phyloP scores from a whole-genome alignment of 2,329 filamentous ascomycete genomes.

The Colletotrichum acutatum region DNA sequence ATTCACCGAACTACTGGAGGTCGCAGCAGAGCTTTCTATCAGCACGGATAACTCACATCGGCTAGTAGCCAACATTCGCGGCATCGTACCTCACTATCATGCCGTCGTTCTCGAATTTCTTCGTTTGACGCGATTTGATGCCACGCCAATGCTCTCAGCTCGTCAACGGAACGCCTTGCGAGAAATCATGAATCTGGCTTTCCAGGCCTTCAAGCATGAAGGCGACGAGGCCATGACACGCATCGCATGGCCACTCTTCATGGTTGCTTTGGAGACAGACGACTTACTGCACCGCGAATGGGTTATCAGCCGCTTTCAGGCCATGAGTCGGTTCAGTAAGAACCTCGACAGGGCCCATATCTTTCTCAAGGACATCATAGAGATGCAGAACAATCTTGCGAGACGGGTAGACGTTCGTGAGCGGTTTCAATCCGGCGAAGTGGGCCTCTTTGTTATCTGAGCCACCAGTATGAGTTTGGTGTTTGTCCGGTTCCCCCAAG shows the following conservation, averaged over 20 bases:
- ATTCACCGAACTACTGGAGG: slow-evolving; percentile 42
- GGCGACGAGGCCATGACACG: slow-evolving; percentile 45
- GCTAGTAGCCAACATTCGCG: slow-evolving; percentile 47
- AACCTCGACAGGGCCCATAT: slow-evolving; percentile 45
- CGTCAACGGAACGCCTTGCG: slow-evolving; percentile 27
- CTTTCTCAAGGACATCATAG: slow-evolving; percentile 41
- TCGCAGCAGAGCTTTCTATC: slow-evolving; percentile 40
- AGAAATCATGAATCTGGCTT: slow-evolving; percentile 45
- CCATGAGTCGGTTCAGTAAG: slow-evolving; percentile 44
- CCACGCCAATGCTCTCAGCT: slow-evolving; percentile 26
- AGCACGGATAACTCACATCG: slow-evolving; percentile 42
- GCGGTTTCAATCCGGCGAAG: slow-evolving; percentile 28
- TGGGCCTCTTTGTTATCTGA: slow-evolving; percentile 39
- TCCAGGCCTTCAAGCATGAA: slow-evolving; percentile 46
- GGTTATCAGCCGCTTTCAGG: slow-evolving; percentile 45
- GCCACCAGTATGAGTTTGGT: not conserved
- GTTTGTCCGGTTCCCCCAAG: not conserved
- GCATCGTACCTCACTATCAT: slow-evolving; percentile 48
- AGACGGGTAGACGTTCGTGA: slow-evolving; percentile 37
- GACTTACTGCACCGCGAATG: slow-evolving; percentile 46
- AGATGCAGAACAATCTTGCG: slow-evolving; percentile 35
- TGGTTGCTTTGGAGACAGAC: slow-evolving; percentile 49
- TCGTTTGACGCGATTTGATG: slow-evolving; percentile 36
- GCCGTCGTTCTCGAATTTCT: slow-evolving; percentile 46
- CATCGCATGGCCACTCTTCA: slow-evolving; percentile 48